Base-by-base conservation (phyloP, 345 rosid species). In the Linum usitatissimum region DNA sequence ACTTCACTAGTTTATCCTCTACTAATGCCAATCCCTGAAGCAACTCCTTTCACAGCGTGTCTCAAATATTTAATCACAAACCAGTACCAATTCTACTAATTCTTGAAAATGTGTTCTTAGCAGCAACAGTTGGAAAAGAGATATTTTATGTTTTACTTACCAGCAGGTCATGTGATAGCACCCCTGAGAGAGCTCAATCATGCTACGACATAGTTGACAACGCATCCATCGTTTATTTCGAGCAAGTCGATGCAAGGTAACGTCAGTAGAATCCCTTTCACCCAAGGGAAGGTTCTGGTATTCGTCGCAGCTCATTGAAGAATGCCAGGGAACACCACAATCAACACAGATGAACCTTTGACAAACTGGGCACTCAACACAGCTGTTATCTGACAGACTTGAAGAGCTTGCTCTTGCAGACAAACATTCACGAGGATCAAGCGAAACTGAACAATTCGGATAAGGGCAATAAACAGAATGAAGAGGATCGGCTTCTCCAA, bases 101-200 rank as follows among this genome's bases (percentile, higher is more conserved):
- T 15, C 51, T 45, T 13, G 17, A 45, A 10, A 10, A 45, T 10
- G 5, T 7, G 15, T 45, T 64, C 85, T 78, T 80, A 90, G 97
- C 88, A 71, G 81, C 97, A 93, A 23, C 2, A 23, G 28, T 23
- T 23, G 28, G 28, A 23, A 23, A 23, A 23, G 28, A 23, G 28
- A 23, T 0, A 23, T 23, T 23, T 0, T 23, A 23, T 23, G 28
- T 2, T 23, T 23, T 23, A 23, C 28, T 23, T 80, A 93, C 99
- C 88, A 71, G 81, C 97, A 93, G 30, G 97, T 90, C 91, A 93
- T 87, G 81, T 87, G 99, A 74, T 87, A 76, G 79, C 99, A 93
- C 68, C 99, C 97, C 60, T 87, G 97, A 23, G 83, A 68, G 45
- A 87, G 99, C 74, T 93, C 96, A 48, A 87, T 86, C 97, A 93